Percentiles rank a stretch among this genome's conserved stretches.
Conservation (phyloP, 345 rosid species). For the Barbarea vulgaris region DNA sequence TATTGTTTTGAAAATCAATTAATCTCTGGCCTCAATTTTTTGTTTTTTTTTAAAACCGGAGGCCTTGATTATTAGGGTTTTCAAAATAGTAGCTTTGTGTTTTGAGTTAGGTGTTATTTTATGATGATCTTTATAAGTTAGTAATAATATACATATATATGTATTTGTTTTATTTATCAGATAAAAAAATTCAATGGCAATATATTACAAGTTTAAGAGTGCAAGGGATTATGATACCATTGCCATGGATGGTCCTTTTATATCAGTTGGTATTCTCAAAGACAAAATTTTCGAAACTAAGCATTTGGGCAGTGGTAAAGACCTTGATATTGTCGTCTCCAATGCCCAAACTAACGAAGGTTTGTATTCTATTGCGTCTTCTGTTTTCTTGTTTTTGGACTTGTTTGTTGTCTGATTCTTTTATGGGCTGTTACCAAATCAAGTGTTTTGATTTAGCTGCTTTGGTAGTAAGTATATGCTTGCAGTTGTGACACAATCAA, state of each 20-base stretch:
- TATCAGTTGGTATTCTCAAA: constrained; percentile 95
- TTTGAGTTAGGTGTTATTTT: constrained; percentile 29
- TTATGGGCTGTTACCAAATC: background rate
- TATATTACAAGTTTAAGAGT: constrained; percentile 99
- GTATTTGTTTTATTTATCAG: constrained; percentile 44
- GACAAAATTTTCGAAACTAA: constrained; percentile 98
- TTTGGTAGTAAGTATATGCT: constrained; percentile 10
- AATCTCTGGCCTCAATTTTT: constrained; percentile 45
- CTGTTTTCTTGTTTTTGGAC: background rate
- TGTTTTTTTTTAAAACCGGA: constrained; percentile 6
- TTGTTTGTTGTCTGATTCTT: background rate
- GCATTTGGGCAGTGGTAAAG: constrained; percentile 99
- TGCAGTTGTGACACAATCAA: constrained; percentile 3
- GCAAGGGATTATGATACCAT: constrained; percentile 96
- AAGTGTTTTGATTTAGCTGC: background rate
- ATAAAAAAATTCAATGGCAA: constrained; percentile 66
- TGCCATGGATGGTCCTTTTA: constrained; percentile 95
- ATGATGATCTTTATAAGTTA: constrained; percentile 11
- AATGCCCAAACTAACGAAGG: constrained; percentile 99
- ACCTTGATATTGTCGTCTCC: constrained; percentile 95
- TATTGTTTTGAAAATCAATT: constrained; percentile 38
- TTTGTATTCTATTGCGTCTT: constrained; percentile 53
- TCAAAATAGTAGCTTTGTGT: constrained; percentile 26
- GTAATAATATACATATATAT: constrained; percentile 33
- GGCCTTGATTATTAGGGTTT: constrained; percentile 46